phyloP scores from a whole-genome alignment of 2,329 filamentous ascomycete species.

The Phyllosticta capitalensis region DNA sequence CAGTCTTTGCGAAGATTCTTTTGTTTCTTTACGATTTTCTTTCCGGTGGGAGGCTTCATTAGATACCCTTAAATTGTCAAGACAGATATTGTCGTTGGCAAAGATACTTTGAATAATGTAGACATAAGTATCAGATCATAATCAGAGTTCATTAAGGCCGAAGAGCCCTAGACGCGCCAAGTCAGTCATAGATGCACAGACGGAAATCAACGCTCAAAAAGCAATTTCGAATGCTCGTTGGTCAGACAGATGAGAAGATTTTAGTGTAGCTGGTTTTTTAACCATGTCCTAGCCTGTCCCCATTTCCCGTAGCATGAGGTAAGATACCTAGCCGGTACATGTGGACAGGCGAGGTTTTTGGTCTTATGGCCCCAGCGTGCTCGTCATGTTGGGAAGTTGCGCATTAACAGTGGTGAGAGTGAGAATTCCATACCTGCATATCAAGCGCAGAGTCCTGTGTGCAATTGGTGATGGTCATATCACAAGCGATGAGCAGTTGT shows the following conservation, averaged over 20 bases:
- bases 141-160: too few relatives aligned
- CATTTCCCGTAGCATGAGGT: too few relatives aligned
- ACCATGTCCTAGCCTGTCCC: background rate
- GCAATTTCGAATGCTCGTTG: too few relatives aligned
- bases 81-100: background rate
- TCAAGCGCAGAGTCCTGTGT: background rate
- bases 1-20: background rate
- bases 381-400: background rate
- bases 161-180: too few relatives aligned
- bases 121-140: too few relatives aligned
- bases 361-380: conserved; percentile 12
- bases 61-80: background rate
- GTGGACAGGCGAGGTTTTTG: background rate
- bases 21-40: background rate
- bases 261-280: conserved; percentile 5
- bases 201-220: too few relatives aligned
- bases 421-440: background rate
- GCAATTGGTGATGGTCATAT: background rate
- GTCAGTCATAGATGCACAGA: too few relatives aligned
- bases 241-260: conserved; percentile 11
- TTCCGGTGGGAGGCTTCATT: background rate
- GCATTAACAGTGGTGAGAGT: background rate
- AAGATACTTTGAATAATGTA: too few relatives aligned
- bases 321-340: too few relatives aligned
- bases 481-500: background rate